Conservation (phyloP, 139 green algal species). For the Deuterostichococcus epilithicus region DNA sequence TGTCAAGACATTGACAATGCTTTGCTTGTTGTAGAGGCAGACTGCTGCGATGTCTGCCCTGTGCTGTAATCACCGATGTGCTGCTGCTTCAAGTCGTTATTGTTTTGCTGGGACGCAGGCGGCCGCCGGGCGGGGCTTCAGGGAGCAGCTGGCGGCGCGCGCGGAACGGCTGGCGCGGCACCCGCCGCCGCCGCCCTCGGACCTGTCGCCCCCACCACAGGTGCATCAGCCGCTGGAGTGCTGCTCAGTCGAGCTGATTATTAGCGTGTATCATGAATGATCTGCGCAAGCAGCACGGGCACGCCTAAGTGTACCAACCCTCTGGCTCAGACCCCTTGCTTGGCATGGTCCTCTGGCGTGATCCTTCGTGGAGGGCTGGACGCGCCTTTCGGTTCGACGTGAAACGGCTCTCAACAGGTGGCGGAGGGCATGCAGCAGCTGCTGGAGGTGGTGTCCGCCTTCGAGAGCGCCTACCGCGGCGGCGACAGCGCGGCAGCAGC, state of each 20-base stretch:
- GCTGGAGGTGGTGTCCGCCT: constrained; percentile 55
- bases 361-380: too few relatives aligned
- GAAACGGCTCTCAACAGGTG: constrained; percentile 39
- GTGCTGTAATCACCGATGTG: too few relatives aligned
- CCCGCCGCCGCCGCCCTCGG: constrained; percentile 55
- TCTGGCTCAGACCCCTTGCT: neutral
- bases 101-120: too few relatives aligned
- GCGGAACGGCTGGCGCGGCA: constrained; percentile 65
- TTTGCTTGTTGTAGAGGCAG: too few relatives aligned
- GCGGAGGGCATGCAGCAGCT: constrained; percentile 51
- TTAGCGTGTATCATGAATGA: neutral
- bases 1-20: too few relatives aligned
- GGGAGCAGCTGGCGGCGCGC: constrained; percentile 58
- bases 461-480: constrained; percentile 52
- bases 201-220: constrained; percentile 65
- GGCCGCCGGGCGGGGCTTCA: constrained; percentile 48
- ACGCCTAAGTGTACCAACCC: neutral
- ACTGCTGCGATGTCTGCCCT: too few relatives aligned
- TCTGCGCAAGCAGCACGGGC: neutral
- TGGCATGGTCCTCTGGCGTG: neutral
- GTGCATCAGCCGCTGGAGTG: constrained; percentile 12
- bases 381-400: too few relatives aligned
- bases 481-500: neutral
- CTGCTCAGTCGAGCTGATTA: neutral
- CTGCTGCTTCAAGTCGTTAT: too few relatives aligned